These are phyloP conservation scores for Serendipita sp. DNA, from an alignment of 768 basidiomycete genomes.

Conservation along the genomic window DNA sequence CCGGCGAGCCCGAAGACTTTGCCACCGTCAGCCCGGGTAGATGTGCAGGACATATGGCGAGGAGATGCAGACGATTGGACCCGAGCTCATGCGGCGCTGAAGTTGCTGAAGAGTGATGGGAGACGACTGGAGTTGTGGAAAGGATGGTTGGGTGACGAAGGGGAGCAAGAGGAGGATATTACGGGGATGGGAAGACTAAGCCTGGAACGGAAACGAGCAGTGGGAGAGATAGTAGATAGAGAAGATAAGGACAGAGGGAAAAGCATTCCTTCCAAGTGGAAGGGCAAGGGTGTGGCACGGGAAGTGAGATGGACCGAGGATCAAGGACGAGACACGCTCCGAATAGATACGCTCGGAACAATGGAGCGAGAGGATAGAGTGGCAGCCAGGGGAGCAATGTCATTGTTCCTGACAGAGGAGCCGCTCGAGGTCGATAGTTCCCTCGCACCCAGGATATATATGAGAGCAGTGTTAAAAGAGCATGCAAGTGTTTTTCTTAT, in stretches of 20 bases:
- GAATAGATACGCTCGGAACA: not conserved
- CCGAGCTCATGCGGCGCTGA: not conserved
- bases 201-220: not conserved
- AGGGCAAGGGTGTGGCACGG: not conserved
- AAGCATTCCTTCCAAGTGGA: not conserved
- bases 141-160: not conserved
- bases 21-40: not conserved
- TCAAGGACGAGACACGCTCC: not conserved
- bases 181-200: not conserved
- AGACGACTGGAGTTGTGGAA: not conserved
- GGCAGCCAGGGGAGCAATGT: not conserved
- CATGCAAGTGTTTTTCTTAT: not conserved
- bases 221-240: not conserved
- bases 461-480: not conserved
- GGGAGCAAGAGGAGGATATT: not conserved
- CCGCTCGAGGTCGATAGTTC: constrained; percentile 3
- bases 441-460: not conserved
- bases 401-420: not conserved
- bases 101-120: not conserved
- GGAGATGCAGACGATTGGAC: not conserved
- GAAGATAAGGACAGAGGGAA: not conserved
- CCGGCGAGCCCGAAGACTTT: not conserved
- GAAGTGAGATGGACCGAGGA: constrained; percentile 5
- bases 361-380: not conserved
- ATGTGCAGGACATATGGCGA: not conserved